phyloP scores from a whole-genome alignment of 2,329 filamentous ascomycete genomes.

The Ophiostoma sp. region DNA sequence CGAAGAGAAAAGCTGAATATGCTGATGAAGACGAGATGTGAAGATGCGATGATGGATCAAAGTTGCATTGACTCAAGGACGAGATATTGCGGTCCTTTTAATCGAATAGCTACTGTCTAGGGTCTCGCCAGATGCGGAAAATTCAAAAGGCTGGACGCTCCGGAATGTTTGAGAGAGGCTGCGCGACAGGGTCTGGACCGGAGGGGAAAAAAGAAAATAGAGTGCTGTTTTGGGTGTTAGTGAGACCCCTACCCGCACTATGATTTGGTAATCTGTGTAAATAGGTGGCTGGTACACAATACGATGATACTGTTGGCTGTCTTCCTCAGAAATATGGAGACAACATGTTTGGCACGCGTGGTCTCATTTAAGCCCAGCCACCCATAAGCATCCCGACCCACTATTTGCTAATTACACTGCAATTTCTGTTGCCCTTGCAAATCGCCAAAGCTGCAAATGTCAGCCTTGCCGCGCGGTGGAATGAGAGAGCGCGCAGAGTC shows the following conservation, averaged over 20 bases:
- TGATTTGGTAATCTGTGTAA: background rate
- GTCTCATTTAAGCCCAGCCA: conserved; percentile 18
- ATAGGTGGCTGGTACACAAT: background rate
- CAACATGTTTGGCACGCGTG: background rate
- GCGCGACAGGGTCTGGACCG: background rate
- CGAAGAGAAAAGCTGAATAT: background rate
- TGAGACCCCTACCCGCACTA: background rate
- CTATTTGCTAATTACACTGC: background rate
- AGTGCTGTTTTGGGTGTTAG: conserved; percentile 17
- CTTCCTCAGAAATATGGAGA: fast-evolving
- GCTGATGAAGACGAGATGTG: background rate
- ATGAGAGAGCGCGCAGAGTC: background rate
- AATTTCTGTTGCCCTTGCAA: background rate
- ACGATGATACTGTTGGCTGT: background rate
- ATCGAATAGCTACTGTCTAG: background rate
- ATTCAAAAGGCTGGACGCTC: conserved; percentile 10
- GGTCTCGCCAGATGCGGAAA: background rate
- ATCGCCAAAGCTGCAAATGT: background rate
- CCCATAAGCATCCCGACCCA: background rate
- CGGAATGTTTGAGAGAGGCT: conserved; percentile 3
- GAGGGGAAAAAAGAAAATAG: background rate
- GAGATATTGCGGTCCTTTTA: background rate
- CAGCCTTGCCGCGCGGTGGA: conserved; percentile 12
- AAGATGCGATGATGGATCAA: conserved; percentile 8
- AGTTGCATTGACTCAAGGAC: background rate